These are phyloP conservation scores for Calonectria pteridis DNA, from an alignment of 2,329 filamentous ascomycete species.

Conservation along the genomic window DNA sequence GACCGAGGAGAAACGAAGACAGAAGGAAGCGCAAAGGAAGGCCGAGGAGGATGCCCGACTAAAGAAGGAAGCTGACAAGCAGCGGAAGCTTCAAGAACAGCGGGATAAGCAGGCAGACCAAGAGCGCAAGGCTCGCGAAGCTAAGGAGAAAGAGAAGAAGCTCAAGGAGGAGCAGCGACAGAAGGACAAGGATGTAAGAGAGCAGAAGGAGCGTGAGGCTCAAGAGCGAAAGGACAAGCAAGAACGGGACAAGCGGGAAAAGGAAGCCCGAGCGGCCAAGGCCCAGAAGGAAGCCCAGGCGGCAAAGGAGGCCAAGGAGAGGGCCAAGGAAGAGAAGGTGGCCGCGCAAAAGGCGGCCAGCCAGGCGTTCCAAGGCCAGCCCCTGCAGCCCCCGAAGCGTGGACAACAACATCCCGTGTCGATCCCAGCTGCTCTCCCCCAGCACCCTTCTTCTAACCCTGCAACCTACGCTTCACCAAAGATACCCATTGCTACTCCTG, in stretches of 20 bases:
- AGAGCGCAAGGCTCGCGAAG: slow-evolving; percentile 80
- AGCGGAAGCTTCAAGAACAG: slow-evolving; percentile 84
- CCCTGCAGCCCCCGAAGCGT: slow-evolving; percentile 53
- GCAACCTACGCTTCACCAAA: slow-evolving; percentile 81
- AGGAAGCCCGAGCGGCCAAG: slow-evolving; percentile 67
- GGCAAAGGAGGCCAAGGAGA: slow-evolving; percentile 64
- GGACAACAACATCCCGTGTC: slow-evolving; percentile 54
- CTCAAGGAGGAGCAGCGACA: slow-evolving; percentile 85
- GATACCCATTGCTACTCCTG: slow-evolving; percentile 82
- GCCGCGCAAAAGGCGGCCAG: slow-evolving; percentile 51
- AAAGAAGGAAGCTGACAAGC: slow-evolving; percentile 87
- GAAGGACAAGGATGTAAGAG: slow-evolving; percentile 82
- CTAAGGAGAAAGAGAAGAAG: slow-evolving; percentile 81
- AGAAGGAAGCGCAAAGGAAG: slow-evolving; percentile 90
- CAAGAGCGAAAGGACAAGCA: slow-evolving; percentile 73
- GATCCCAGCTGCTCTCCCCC: slow-evolving; percentile 65
- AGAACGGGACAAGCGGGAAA: slow-evolving; percentile 72
- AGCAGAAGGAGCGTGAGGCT: slow-evolving; percentile 78
- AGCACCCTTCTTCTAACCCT: slow-evolving; percentile 69
- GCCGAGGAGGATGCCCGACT: slow-evolving; percentile 89
- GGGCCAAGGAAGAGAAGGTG: slow-evolving; percentile 75
- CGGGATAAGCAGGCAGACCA: slow-evolving; percentile 86
- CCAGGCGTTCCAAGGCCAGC: slow-evolving; percentile 49
- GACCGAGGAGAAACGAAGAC: slow-evolving; percentile 91
- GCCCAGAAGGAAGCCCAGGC: slow-evolving; percentile 70